These are phyloP conservation scores for Candida labiduridarum DNA, from an alignment of 1,139 yeast species.

Conservation along the genomic window DNA sequence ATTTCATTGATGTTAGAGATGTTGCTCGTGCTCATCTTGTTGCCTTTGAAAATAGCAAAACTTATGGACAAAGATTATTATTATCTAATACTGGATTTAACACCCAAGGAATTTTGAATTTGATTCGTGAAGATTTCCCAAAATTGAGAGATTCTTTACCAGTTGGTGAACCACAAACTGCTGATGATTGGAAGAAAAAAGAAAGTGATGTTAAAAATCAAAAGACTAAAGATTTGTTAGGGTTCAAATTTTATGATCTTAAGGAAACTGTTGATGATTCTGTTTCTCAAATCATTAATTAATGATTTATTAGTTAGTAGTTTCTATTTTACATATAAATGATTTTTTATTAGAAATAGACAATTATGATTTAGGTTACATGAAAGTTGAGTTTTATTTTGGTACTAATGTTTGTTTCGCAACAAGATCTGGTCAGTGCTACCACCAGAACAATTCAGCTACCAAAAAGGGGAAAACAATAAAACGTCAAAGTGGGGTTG, in stretches of 20 bases:
- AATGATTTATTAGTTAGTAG: no score
- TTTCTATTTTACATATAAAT: no score
- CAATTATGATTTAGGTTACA: no score
- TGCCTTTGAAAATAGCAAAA: slow-evolving; percentile 30
- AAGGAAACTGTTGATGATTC: slow-evolving; percentile 42
- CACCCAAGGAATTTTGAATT: slow-evolving; percentile 23
- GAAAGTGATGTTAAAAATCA: slow-evolving; percentile 15
- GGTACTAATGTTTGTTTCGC: no score
- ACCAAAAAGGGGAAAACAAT: no score
- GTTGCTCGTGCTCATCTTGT: slow-evolving; percentile 50
- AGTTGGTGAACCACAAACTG: slow-evolving; percentile 10
- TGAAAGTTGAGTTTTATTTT: no score
- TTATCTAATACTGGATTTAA: slow-evolving; percentile 28
- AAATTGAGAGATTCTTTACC: slow-evolving; percentile 19
- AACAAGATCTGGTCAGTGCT: no score
- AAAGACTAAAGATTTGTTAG: slow-evolving; percentile 36
- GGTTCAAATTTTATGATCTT: slow-evolving; percentile 37
- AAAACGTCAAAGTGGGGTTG: no score
- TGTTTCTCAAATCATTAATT: slow-evolving; percentile 24
- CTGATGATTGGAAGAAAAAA: slow-evolving; percentile 6
- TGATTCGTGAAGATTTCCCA: slow-evolving; percentile 24
- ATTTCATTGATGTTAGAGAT: slow-evolving; percentile 53
- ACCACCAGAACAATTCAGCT: no score
- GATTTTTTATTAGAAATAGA: no score
- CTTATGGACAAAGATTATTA: slow-evolving; percentile 31